Evolutionary conservation across 768 basidiomycete genomes (phyloP), one percentile per base, ranked within the genome.

Genomic region (Boletus pseudopeckii): DNA sequence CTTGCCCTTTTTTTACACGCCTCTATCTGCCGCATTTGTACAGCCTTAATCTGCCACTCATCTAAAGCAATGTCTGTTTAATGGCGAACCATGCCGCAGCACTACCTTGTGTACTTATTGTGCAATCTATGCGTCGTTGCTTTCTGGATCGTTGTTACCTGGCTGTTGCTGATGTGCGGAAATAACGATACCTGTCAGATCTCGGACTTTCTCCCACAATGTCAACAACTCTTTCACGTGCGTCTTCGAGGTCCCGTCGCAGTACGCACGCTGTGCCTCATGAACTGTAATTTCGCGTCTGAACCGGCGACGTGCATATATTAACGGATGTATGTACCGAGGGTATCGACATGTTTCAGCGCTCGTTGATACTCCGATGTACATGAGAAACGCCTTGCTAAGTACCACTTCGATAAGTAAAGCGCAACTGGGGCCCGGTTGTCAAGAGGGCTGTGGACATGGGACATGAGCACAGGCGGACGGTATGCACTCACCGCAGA

Each of bases 11-110:
- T 55, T 61, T 43, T 38, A 48, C 64, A 43, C 46, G 53, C 45
- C 55, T 63, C 57, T 65, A 74, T 76, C 76, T 78, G 77, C 77
- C 77, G 80, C 71, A 73, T 68, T 69, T 73, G 70, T 71, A 72
- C 57, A 71, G 69, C 69, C 48, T 53, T 71, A 66, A 72, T 71
- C 65, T 72, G 66, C 56, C 59, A 70, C 59, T 65, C 71, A 70
- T 70, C 69, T 70, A 72, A 70, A 67, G 67, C 69, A 72, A 72
- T 72, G 69, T 72, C 71, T 72, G 71, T 70, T 70, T 70, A 70
- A 70, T 70, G 71, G 69, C 63, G 59, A 63, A 61, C 54, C 57
- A 60, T 60, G 71, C 60, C 61, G 71, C 69, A 72, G 69, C 71
- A 71, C 65, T 64, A 72, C 61, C 52, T 64, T 59, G 60, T 71